These are phyloP conservation scores for Debaryomyces maramus DNA, from an alignment of 805 yeast genomes.

Conservation along the genomic window DNA sequence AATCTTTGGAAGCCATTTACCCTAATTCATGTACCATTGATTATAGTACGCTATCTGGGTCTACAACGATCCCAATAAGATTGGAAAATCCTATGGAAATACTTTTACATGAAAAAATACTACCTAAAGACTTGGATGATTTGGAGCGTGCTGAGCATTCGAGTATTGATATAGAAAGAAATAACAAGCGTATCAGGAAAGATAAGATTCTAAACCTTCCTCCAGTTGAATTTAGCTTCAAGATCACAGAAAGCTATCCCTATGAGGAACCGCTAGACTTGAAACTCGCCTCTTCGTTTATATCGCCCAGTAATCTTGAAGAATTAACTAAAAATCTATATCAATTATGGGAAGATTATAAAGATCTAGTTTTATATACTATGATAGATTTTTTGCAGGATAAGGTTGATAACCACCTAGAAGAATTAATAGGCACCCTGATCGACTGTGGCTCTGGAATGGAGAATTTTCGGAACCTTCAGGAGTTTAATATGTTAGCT, in stretches of 20 bases:
- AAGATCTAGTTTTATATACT: constrained; percentile 42
- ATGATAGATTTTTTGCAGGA: constrained; percentile 42
- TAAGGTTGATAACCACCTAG: constrained; percentile 18
- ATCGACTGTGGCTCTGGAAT: constrained; percentile 10
- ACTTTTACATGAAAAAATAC: constrained; percentile 1
- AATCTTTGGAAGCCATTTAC: constrained; percentile 40
- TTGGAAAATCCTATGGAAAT: constrained; percentile 19
- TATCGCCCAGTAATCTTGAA: constrained; percentile 17
- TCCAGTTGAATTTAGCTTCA: constrained; percentile 25
- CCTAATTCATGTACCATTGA: constrained; percentile 31
- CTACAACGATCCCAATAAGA: constrained; percentile 24
- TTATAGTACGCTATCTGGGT: constrained; percentile 17
- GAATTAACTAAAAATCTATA: constrained; percentile 17
- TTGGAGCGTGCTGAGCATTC: not conserved
- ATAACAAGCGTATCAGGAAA: not conserved
- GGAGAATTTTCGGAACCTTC: constrained; percentile 13
- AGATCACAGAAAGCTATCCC: constrained; percentile 39
- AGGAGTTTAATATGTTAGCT: constrained; percentile 21
- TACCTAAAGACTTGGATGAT: not conserved
- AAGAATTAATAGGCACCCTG: constrained; percentile 6
- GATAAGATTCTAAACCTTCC: constrained; percentile 28
- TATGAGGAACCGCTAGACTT: constrained; percentile 23
- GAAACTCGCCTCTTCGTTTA: constrained; percentile 28
- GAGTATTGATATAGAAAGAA: not conserved
- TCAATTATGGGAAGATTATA: constrained; percentile 33